A percentile compares a stretch with the other conserved stretches of the same genome.
Conservation (phyloP, 163 green algal species). For the Chlorella variabilis region DNA sequence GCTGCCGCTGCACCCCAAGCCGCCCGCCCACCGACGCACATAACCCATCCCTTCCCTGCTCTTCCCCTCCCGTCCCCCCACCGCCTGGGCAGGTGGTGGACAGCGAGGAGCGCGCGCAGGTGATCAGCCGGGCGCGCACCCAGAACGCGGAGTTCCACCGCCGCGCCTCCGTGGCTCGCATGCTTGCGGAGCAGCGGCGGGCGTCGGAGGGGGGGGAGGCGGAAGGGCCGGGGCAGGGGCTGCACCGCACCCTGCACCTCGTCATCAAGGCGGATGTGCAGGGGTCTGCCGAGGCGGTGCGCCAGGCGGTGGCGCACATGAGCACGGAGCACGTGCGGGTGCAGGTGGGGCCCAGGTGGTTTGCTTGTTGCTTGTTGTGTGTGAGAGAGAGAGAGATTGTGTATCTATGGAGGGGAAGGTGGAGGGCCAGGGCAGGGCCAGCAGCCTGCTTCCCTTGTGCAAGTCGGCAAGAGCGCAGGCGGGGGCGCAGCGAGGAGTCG, state of each 20-base stretch:
- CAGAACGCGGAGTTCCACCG: constrained; percentile 56
- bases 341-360: constrained; percentile 31
- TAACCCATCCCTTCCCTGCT: not conserved
- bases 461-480: too few relatives aligned
- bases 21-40: not conserved
- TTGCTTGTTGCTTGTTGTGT: not conserved
- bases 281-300: constrained; percentile 85
- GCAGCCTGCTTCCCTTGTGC: too few relatives aligned
- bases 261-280: constrained; percentile 93
- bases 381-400: too few relatives aligned
- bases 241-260: constrained; percentile 49
- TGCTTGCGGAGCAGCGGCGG: constrained; percentile 11
- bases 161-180: constrained; percentile 12
- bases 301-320: constrained; percentile 66
- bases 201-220: not conserved
- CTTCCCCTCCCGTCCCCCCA: not conserved
- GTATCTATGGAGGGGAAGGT: too few relatives aligned
- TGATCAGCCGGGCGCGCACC: constrained; percentile 63
- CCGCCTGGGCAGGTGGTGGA: constrained; percentile 46
- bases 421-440: too few relatives aligned
- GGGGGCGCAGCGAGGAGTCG: too few relatives aligned
- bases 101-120: constrained; percentile 67
- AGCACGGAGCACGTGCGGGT: constrained; percentile 34
- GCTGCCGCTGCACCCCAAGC: too few relatives aligned
- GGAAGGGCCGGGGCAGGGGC: not conserved